Conservation (phyloP, 225 moss, liverwort and hornwort species). For the Marchantia polymorpha region DNA sequence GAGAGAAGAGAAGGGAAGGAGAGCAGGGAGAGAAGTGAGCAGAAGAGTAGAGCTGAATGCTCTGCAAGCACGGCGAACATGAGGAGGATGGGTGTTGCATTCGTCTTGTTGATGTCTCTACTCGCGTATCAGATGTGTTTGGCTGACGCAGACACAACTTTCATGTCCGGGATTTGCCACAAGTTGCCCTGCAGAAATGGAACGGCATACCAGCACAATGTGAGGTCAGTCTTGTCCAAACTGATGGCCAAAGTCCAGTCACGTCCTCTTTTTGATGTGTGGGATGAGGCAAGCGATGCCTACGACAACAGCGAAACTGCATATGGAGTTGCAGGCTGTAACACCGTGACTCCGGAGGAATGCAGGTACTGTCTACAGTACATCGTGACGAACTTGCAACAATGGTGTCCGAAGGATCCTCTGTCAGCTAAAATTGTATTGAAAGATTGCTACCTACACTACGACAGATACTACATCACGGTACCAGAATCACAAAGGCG, state of each 20-base stretch:
- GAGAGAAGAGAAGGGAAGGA: neutral
- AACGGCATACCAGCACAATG: constrained; percentile 23
- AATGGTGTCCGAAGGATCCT: constrained; percentile 24
- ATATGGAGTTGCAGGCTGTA: constrained; percentile 30
- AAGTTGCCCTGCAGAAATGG: constrained; percentile 3
- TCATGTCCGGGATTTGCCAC: constrained; percentile 25
- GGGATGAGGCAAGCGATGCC: constrained; percentile 38
- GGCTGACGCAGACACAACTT: neutral
- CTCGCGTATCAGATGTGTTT: neutral
- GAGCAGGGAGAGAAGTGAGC: neutral
- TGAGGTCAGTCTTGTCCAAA: constrained; percentile 5
- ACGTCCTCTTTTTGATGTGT: constrained; percentile 4
- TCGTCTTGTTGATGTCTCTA: neutral
- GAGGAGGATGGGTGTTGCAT: neutral
- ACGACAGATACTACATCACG: constrained; percentile 27
- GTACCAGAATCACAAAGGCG: constrained; percentile 7
- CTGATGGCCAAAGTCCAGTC: constrained; percentile 3
- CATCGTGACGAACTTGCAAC: constrained; percentile 15
- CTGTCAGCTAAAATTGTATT: constrained; percentile 15
- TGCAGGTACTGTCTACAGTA: constrained; percentile 21
- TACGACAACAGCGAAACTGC: constrained; percentile 33
- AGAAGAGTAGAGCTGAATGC: neutral
- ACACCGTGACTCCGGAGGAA: neutral
- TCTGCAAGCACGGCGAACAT: neutral
- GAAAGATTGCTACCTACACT: constrained; percentile 21